These are phyloP conservation scores for Podaxis sp. DNA, from an alignment of 768 basidiomycete species.

Conservation along the genomic window DNA sequence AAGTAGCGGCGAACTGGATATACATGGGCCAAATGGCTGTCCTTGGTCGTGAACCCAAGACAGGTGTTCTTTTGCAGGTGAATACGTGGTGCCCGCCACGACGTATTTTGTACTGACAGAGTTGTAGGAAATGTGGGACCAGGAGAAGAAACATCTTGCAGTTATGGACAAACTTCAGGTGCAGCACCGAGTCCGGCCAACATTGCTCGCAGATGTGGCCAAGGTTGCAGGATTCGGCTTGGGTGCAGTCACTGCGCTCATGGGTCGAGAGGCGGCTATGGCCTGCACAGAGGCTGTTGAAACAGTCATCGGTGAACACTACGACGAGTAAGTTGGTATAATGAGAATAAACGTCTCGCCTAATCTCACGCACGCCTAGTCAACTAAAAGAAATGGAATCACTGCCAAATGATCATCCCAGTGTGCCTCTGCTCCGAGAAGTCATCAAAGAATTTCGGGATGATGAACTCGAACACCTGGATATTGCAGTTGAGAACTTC, in stretches of 20 bases:
- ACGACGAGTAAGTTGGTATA: slow-evolving; percentile 78
- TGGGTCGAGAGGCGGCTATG: slow-evolving; percentile 95
- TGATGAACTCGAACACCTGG: slow-evolving; percentile 92
- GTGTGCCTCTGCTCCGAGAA: slow-evolving; percentile 66
- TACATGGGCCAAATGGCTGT: slow-evolving; percentile 84
- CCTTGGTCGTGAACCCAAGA: slow-evolving; percentile 51
- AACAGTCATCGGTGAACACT: slow-evolving; percentile 97
- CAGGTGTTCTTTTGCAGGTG: slow-evolving; percentile 73
- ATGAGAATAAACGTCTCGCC: not conserved
- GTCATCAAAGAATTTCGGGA: slow-evolving; percentile 85
- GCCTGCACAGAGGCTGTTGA: slow-evolving; percentile 98
- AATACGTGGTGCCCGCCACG: slow-evolving; percentile 17
- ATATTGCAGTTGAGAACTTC: slow-evolving; percentile 83
- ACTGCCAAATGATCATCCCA: slow-evolving; percentile 66
- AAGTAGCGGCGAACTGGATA: slow-evolving; percentile 94
- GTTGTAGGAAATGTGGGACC: slow-evolving; percentile 91
- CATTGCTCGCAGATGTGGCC: slow-evolving; percentile 77
- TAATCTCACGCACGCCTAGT: slow-evolving; percentile 34
- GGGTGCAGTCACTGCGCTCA: slow-evolving; percentile 77
- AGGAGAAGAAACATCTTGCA: slow-evolving; percentile 85
- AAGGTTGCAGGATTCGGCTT: slow-evolving; percentile 85
- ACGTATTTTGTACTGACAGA: not conserved
- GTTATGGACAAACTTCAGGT: slow-evolving; percentile 83
- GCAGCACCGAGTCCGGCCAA: slow-evolving; percentile 84
- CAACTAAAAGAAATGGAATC: slow-evolving; percentile 75